These are phyloP conservation scores for Porcisia deanei DNA, from an alignment of 208 protist genomes.

Conservation along the genomic window DNA sequence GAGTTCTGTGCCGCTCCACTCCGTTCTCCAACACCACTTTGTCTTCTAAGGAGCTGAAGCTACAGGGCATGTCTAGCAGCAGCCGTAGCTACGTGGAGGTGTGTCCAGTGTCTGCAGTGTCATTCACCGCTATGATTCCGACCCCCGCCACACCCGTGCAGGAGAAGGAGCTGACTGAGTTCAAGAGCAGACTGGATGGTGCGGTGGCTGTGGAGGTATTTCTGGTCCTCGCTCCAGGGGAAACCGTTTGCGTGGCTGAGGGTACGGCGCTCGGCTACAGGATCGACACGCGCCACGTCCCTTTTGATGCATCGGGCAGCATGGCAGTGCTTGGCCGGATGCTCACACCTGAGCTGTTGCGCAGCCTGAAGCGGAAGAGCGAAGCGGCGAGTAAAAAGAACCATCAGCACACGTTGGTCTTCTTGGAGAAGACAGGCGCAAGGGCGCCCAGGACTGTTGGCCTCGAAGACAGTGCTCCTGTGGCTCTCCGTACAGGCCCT, in stretches of 20 bases:
- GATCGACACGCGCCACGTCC: constrained; percentile 30
- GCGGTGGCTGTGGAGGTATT: constrained; percentile 23
- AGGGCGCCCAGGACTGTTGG: background rate
- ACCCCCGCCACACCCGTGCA: constrained; percentile 9
- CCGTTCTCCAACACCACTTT: constrained; percentile 16
- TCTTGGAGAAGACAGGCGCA: background rate
- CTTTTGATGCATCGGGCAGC: constrained; percentile 35
- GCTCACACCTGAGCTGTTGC: constrained; percentile 28
- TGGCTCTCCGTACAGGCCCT: background rate
- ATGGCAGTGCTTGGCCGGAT: constrained; percentile 32
- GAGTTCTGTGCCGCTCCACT: constrained; percentile 30
- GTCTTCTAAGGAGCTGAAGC: constrained; percentile 14
- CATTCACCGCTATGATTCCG: constrained; percentile 11
- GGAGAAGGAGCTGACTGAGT: constrained; percentile 7
- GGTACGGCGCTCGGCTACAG: constrained; percentile 35
- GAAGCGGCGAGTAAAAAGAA: constrained; percentile 11
- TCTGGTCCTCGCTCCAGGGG: constrained; percentile 40
- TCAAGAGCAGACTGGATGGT: constrained; percentile 5
- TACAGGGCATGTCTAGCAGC: constrained; percentile 15
- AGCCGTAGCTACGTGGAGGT: constrained; percentile 35
- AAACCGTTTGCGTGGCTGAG: constrained; percentile 31
- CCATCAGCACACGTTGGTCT: constrained; percentile 26
- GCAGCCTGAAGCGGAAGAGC: constrained; percentile 3
- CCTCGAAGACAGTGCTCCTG: background rate
- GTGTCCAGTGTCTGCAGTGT: constrained; percentile 1